Conservation (phyloP, 176 grass and related monocot genomes). For the Panicum miliaceum region DNA sequence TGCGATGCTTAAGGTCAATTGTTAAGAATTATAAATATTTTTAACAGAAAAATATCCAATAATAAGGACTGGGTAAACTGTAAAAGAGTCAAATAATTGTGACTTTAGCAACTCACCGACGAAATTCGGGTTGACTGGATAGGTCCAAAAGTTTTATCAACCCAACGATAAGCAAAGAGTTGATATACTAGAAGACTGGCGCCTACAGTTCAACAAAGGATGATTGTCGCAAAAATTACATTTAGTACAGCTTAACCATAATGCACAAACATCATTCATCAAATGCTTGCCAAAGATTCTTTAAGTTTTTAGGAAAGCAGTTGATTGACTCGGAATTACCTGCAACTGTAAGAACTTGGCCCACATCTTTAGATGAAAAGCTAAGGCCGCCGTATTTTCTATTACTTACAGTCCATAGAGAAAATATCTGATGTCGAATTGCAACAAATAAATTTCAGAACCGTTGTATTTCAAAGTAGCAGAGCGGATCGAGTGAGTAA, state of each 20-base stretch:
- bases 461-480: background rate
- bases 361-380: constrained; percentile 76
- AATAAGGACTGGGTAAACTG: background rate
- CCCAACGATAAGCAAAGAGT: constrained; percentile 63
- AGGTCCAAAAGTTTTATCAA: constrained; percentile 58
- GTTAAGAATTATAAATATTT: background rate
- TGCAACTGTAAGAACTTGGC: constrained; percentile 74
- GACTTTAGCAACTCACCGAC: constrained; percentile 44
- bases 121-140: constrained; percentile 58
- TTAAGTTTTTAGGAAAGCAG: background rate
- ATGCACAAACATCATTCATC: background rate
- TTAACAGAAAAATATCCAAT: background rate
- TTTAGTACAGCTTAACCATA: background rate
- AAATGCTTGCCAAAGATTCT: background rate
- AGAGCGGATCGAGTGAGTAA: background rate
- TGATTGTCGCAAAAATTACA: background rate
- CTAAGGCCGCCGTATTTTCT: constrained; percentile 75
- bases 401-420: constrained; percentile 84
- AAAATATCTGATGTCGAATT: constrained; percentile 72
- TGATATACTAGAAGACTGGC: constrained; percentile 71
- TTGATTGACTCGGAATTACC: constrained; percentile 44
- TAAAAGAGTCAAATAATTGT: background rate
- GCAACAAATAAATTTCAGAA: background rate
- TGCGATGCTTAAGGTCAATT: constrained; percentile 39
- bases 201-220: constrained; percentile 52